A percentile compares a stretch with the other conserved stretches of the same genome.
These are phyloP conservation scores for Solanum ahanhuiri DNA, from an alignment of 257 asterid genomes.

Conservation along the genomic window DNA sequence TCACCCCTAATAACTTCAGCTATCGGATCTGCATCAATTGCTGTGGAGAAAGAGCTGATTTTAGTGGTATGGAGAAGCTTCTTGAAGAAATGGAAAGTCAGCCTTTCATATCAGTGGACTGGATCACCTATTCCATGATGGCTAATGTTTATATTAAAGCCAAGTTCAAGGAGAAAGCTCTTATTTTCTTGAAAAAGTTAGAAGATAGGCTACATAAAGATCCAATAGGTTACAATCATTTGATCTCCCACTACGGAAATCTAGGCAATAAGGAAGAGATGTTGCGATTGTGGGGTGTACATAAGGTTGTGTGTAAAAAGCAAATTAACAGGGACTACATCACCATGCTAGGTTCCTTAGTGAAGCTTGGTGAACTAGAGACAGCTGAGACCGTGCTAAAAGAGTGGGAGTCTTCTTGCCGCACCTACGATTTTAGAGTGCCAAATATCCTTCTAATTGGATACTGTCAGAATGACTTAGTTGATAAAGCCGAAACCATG, in stretches of 20 bases:
- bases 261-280: conserved; percentile 38
- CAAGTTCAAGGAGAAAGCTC: conserved; percentile 32
- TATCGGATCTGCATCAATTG: conserved; percentile 45
- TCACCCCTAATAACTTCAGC: conserved; percentile 43
- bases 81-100: conserved; percentile 35
- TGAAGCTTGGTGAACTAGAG: conserved; percentile 47
- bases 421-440: conserved; percentile 35
- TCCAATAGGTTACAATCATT: conserved; percentile 43
- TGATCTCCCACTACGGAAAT: conserved; percentile 44
- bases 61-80: conserved; percentile 40
- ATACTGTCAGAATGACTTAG: conserved; percentile 39
- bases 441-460: conserved; percentile 47
- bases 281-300: conserved; percentile 47
- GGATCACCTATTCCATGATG: conserved; percentile 41
- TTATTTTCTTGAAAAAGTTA: conserved; percentile 28
- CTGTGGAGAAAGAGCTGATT: conserved; percentile 39
- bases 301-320: conserved; percentile 39
- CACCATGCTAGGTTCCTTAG: conserved; percentile 38
- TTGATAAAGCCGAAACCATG: conserved; percentile 35
- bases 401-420: conserved; percentile 46
- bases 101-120: conserved; percentile 27
- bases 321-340: conserved; percentile 52
- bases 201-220: conserved; percentile 35
- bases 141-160: conserved; percentile 34
- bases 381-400: conserved; percentile 31